Evolutionary conservation across 495 filamentous ascomycete genomes (phyloP).

Genomic region (Penicillium crystallinum): DNA sequence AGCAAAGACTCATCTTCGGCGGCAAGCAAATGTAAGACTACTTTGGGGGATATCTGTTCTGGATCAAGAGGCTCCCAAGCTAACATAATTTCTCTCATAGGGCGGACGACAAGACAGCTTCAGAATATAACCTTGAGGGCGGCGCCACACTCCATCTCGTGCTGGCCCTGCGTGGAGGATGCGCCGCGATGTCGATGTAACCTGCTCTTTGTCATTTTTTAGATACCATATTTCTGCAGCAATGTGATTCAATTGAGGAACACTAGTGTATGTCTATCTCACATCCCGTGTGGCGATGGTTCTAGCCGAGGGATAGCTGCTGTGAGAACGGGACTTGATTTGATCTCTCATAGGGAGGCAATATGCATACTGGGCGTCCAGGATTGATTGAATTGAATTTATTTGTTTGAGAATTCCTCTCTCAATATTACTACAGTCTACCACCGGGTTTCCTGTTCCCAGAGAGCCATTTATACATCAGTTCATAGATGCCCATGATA

Average conservation of each 20-base stretch:
- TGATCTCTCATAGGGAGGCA: neutral
- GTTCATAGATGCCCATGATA: too few species aligned
- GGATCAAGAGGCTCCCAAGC: neutral
- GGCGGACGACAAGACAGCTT: conserved; percentile 84
- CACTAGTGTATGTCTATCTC: neutral
- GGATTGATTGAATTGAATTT: neutral
- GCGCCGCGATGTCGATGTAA: conserved; percentile 11
- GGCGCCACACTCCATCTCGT: conserved; percentile 94
- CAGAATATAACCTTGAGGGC: conserved; percentile 83
- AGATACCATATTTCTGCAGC: conserved; percentile 24
- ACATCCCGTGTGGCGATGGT: neutral
- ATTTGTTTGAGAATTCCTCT: neutral
- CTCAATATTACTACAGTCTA: neutral
- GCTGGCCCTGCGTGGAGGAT: conserved; percentile 81
- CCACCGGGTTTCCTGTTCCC: too few species aligned
- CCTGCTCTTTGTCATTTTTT: conserved; percentile 7
- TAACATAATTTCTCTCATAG: conserved; percentile 36
- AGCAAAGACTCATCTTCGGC: conserved; percentile 92
- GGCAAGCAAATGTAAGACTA: conserved; percentile 89
- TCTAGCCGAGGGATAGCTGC: neutral
- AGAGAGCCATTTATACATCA: too few species aligned
- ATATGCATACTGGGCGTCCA: conserved; percentile 1
- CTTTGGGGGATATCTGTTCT: neutral
- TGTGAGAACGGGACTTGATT: neutral
- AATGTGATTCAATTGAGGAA: conserved; percentile 11